Conservation (phyloP, 1,139 yeast species). For the Taiozyma sp. region DNA sequence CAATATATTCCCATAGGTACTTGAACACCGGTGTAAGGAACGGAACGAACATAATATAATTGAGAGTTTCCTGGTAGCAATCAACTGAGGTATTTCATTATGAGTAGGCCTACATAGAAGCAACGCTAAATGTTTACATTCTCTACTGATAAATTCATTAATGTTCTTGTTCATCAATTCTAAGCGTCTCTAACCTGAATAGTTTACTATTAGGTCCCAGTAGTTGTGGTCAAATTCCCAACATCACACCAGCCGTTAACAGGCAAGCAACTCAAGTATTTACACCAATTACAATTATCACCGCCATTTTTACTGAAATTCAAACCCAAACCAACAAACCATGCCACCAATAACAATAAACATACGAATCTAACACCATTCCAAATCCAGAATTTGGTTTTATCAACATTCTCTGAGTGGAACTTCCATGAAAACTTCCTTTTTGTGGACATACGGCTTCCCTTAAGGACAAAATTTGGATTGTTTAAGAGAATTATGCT, state of each 20-base stretch:
- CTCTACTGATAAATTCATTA: too few relatives aligned
- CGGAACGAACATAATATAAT: too few relatives aligned
- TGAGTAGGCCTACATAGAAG: too few relatives aligned
- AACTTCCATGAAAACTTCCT: slow-evolving; percentile 14
- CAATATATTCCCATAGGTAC: too few relatives aligned
- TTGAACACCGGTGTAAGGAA: too few relatives aligned
- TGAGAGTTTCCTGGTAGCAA: too few relatives aligned
- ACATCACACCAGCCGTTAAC: slow-evolving; percentile 70
- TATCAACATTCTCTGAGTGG: slow-evolving; percentile 9
- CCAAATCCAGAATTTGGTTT: slow-evolving; percentile 43
- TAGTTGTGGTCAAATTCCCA: slow-evolving; percentile 37
- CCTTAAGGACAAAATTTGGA: slow-evolving; percentile 41
- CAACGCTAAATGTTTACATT: too few relatives aligned
- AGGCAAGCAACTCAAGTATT: slow-evolving; percentile 67
- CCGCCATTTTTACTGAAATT: slow-evolving; percentile 46
- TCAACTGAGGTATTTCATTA: too few relatives aligned
- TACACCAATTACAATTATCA: slow-evolving; percentile 64
- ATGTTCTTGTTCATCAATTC: too few relatives aligned
- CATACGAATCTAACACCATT: slow-evolving; percentile 40
- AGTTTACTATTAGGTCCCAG: not conserved
- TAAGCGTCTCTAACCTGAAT: not conserved
- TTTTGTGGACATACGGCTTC: slow-evolving; percentile 15
- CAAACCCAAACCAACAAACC: slow-evolving; percentile 43
- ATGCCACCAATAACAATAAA: slow-evolving; percentile 44
- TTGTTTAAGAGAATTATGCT: slow-evolving; percentile 54